Evolutionary conservation across 2,329 filamentous ascomycete genomes (phyloP), one percentile per base, ranked within the genome.

Genomic region (Helicocarpus griseus): DNA sequence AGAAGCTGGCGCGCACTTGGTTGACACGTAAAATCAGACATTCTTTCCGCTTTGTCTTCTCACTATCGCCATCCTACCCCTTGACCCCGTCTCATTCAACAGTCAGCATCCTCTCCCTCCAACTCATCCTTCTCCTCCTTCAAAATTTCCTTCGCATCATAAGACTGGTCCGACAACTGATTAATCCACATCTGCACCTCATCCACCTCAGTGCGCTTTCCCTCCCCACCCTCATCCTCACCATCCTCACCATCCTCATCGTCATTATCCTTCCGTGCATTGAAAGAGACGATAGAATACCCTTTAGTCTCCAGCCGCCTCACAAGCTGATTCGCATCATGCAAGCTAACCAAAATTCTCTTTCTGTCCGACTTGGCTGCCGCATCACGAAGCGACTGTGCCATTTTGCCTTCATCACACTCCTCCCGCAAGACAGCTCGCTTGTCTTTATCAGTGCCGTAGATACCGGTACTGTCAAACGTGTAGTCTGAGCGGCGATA

Each of bases 241-340:
- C 43, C 40, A 28, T 49, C 6, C 5, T 55, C 43, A 2, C 28
- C 24, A n/a, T 24, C 13, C 6, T 26, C 11, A 31, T n/a, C 13
- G 24, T 45, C 38, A n/a, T 21, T 17, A 21, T 17, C 41, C n/a
- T n/a, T n/a, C n/a, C n/a, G n/a, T n/a, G n/a, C n/a, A n/a, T n/a
- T n/a, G n/a, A n/a, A n/a, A n/a, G n/a, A n/a, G n/a, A n/a, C n/a
- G n/a, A n/a, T n/a, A n/a, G n/a, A n/a, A n/a, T n/a, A n/a, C n/a
- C n/a, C n/a, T n/a, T n/a, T 54, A 43, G 55, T 31, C 1, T 69
- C 72, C 56, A 78, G 56, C 21, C 78, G 61, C 57, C 74, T 77
- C 7, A 78, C 77, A 19, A 83, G 77, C 62, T 82, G 79, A 58
- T 81, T 83, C 9, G 80, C 79, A 62, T 83, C 80, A 36, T 74